A percentile compares a stretch with the other conserved stretches of the same genome.
phyloP scores from a whole-genome alignment of 768 basidiomycete species.

The Serendipita sp. region DNA sequence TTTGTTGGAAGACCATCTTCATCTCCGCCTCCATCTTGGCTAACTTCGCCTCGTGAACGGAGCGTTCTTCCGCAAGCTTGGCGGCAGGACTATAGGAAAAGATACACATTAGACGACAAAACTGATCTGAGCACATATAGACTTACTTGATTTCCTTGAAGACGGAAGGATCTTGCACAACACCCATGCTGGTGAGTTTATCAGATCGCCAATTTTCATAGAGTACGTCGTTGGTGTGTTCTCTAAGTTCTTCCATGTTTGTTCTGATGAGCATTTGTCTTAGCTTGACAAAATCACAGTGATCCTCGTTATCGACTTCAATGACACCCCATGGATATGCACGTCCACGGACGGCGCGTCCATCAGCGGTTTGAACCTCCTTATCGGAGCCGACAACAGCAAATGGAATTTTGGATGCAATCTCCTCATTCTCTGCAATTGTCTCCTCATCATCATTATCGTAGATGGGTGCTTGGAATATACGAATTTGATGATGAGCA shows the following conservation, averaged over 20 bases:
- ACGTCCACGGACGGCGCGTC: slow-evolving; percentile 85
- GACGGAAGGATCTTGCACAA: slow-evolving; percentile 89
- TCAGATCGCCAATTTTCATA: slow-evolving; percentile 99
- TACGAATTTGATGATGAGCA: slow-evolving; percentile 86
- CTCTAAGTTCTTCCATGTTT: slow-evolving; percentile 97
- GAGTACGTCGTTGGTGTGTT: slow-evolving; percentile 87
- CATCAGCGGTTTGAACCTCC: slow-evolving; percentile 66
- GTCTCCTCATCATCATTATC: slow-evolving; percentile 99
- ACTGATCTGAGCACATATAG: background rate
- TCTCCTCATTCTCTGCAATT: slow-evolving; percentile 91
- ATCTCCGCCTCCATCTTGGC: slow-evolving; percentile 99
- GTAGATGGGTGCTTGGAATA: slow-evolving; percentile 95
- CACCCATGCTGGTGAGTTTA: slow-evolving; percentile 93
- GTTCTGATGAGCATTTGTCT: slow-evolving; percentile 98
- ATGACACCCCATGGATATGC: slow-evolving; percentile 98
- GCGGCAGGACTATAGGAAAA: slow-evolving; percentile 62
- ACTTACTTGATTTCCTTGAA: slow-evolving; percentile 99
- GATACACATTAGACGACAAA: slow-evolving; percentile 6
- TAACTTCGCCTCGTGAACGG: slow-evolving; percentile 91
- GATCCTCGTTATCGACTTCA: slow-evolving; percentile 97
- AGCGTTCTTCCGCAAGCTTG: slow-evolving; percentile 89
- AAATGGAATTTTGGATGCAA: slow-evolving; percentile 93
- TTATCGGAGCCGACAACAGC: slow-evolving; percentile 92
- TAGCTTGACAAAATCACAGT: slow-evolving; percentile 98
- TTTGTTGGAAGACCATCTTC: slow-evolving; percentile 99